Evolutionary conservation across 176 grass and related monocot species (phyloP).

Genomic region (Cymbopogon citratus): DNA sequence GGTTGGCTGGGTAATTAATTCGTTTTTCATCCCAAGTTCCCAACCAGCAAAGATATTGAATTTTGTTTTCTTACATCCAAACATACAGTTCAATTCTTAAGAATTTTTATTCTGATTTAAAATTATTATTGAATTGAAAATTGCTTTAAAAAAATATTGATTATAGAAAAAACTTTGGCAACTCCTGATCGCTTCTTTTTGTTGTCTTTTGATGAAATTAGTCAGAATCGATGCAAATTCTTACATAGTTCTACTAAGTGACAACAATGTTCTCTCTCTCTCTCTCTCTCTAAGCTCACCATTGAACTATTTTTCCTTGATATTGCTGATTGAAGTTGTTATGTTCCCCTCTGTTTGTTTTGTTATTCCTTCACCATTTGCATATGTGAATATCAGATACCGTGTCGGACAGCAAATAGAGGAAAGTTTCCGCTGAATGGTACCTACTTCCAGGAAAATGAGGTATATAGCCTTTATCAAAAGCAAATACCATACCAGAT

Average conservation of each 20-base stretch:
- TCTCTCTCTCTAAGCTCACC: neutral
- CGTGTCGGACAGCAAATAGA: conserved; percentile 71
- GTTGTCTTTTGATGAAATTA: neutral
- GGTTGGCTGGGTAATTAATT: neutral
- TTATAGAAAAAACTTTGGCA: neutral
- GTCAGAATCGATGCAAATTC: neutral
- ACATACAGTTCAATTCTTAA: neutral
- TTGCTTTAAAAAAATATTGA: neutral
- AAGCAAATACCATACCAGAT: neutral
- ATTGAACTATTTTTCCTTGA: neutral
- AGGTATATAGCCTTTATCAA: conserved; percentile 42
- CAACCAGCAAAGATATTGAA: neutral
- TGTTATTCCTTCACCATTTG: neutral
- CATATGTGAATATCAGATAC: conserved; percentile 55
- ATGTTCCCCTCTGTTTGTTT: neutral
- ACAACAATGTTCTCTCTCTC: neutral
- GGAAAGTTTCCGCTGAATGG: conserved; percentile 95
- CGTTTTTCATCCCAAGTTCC: neutral
- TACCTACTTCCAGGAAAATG: conserved; percentile 90
- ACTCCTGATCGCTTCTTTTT: neutral
- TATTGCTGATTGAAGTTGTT: neutral
- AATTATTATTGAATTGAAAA: neutral
- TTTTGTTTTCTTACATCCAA: neutral
- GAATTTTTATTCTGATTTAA: conserved; percentile 1
- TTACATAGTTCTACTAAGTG: neutral